Evolutionary conservation across 192 early-diverging fungal genomes (phyloP), one percentile per base, ranked within the genome.

Genomic region (Martensiomyces pterosporus): DNA sequence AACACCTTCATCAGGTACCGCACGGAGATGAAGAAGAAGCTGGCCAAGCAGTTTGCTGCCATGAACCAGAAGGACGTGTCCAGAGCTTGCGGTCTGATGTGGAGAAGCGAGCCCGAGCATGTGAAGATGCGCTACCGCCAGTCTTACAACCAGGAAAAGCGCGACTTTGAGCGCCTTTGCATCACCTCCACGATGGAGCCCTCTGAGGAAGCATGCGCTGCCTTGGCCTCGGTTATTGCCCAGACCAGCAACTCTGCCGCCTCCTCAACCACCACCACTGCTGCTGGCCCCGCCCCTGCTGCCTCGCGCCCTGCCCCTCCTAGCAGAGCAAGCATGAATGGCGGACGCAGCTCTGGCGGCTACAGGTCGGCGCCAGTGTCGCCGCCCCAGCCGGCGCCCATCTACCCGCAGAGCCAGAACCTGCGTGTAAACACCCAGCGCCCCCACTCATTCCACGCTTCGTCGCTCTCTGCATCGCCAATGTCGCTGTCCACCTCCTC

Each of bases 1-100:
- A 79, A 79, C 65, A 72, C 74, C 19, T 79, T 79, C 35, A 76
- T 79, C 53, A 58, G 70, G 38, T 79, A 79, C 62, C 77, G 77
- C 59, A 67, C 63, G 9, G 77, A 76, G 51, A 72, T 66, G 67
- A 64, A 71, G 44, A 69, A 64, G 62, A 64, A 64, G 57, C 57
- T 79, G 42, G 47, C 59, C 25, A 48, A 52, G 24, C 68, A 71
- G 55, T 71, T 72, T 54, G 68, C 68, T 36, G 41, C 66, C 15
- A 67, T 79, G 51, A 76, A 67, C 58, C 68, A 79, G 37, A 76
- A 68, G 39, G 68, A 72, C 38, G 66, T 79, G 35, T 80, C 79
- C 23, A 75, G 75, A 36, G 75, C 62, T 8, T 66, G 70, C 43
- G 67, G 67, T 15, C 52, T 76, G 47, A 76, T 79, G 77, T 79